Base-by-base conservation (phyloP, 768 basidiomycete species). In the Amanita pallidorosea region DNA sequence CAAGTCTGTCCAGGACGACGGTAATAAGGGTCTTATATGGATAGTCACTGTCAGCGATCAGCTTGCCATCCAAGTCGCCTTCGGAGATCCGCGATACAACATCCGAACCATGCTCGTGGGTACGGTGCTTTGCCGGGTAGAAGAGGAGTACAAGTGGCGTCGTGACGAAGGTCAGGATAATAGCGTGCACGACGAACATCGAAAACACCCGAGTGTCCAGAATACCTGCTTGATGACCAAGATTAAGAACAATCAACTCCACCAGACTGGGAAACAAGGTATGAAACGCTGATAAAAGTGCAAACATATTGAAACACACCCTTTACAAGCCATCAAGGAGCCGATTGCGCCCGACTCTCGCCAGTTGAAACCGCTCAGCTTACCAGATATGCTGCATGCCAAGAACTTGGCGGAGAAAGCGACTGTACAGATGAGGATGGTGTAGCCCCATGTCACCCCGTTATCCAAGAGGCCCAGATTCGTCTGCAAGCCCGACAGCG, bases 171-270 rank as follows among this genome's bases (percentile, higher is more conserved):
- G 90, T 91, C 41, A 91, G 70, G 45, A 90, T 67, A 37, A 90
- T 67, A 4, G 85, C 82, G 43, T 82, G 79, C 44, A 93, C 69
- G 53, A 94, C 90, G 55, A 94, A 90, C 87, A 93, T 92, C 0
- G 88, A 87, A 70, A 94, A 91, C 9, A 85, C 77, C 22, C 79
- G 75, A 0, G 71, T 65, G 59, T 79, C 72, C 42, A 86, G 71
- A 50, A 88, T 81, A 11, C 67, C 66, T 2, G 88, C 88, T 54
- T 71, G 64, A 7, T 88, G 71, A 45, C 92, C 92, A 55, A 94
- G 81, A 61, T 96, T 96, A 60, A 94, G 77, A 7, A 93, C 91
- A 55, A 96, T 93, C 25, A 94, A 79, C 63, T 94, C 91, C 22
- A 93, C 89, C 18, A 82, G 69, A 31, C 80, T 82, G 53, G 22